Evolutionary conservation across 129 eudicot genomes (phyloP).

Genomic region (Mikania micrantha): DNA sequence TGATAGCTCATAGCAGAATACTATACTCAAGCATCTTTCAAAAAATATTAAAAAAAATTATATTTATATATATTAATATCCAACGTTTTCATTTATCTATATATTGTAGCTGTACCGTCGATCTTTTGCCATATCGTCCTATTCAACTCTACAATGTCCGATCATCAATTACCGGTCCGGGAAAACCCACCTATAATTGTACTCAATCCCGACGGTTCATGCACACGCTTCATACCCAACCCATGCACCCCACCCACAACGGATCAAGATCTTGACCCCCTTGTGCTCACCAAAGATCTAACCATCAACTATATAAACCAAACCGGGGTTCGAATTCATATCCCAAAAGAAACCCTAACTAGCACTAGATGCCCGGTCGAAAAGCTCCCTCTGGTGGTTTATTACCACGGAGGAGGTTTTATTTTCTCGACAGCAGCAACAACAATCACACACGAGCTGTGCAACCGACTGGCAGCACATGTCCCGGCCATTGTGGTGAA

Average conservation of each 20-base stretch:
- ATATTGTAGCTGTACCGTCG: neutral
- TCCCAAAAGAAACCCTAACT: constrained; percentile 13
- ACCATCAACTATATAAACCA: constrained; percentile 26
- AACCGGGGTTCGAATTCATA: constrained; percentile 33
- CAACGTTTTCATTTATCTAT: too few relatives aligned
- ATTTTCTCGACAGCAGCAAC: constrained; percentile 8
- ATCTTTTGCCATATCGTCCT: neutral
- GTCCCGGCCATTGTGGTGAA: constrained; percentile 32
- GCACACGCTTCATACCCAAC: constrained; percentile 4
- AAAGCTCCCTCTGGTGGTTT: constrained; percentile 32
- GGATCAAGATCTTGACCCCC: neutral
- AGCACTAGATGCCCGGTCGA: neutral
- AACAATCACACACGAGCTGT: constrained; percentile 11
- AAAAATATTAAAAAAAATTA: too few relatives aligned
- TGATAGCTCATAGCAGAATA: too few relatives aligned
- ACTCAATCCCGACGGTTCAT: constrained; percentile 28
- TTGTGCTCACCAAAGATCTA: constrained; percentile 31
- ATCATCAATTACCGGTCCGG: neutral
- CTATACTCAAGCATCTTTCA: too few relatives aligned
- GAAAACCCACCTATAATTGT: constrained; percentile 1
- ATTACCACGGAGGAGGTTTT: constrained; percentile 44
- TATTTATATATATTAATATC: too few relatives aligned
- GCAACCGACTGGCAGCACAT: constrained; percentile 6
- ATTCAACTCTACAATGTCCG: neutral
- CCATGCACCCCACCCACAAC: constrained; percentile 13